These are phyloP conservation scores for Coemansia sp. DNA, from an alignment of 192 early-diverging fungal genomes.

Conservation along the genomic window DNA sequence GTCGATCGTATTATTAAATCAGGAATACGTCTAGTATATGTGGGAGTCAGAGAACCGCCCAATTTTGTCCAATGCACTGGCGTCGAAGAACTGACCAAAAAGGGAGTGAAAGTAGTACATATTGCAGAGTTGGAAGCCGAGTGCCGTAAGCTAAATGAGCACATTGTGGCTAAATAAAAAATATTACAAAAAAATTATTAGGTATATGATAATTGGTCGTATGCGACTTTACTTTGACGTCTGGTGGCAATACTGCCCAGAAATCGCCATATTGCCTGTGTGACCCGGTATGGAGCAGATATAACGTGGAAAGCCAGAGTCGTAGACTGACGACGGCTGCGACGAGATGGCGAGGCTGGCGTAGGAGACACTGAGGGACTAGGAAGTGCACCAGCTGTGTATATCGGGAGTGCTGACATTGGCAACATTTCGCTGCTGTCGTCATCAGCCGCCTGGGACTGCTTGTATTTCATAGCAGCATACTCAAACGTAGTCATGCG, in stretches of 20 bases:
- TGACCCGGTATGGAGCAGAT: not conserved
- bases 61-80: conserved; percentile 90
- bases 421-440: conserved; percentile 15
- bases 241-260: not conserved
- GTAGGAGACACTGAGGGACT: not conserved
- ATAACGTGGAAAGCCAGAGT: not conserved
- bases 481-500: conserved; percentile 45
- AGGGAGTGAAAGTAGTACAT: conserved; percentile 74
- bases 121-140: conserved; percentile 70
- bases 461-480: conserved; percentile 15
- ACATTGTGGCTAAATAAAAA: conserved; percentile 26
- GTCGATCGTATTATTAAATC: conserved; percentile 65
- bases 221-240: not conserved
- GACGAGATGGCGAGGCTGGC: not conserved
- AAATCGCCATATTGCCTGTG: not conserved
- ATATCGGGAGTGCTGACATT: conserved; percentile 1
- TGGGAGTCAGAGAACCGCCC: conserved; percentile 84
- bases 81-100: conserved; percentile 58
- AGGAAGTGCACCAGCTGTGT: not conserved
- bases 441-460: not conserved
- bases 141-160: conserved; percentile 71
- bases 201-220: not conserved
- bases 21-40: conserved; percentile 70
- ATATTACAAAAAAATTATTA: not conserved
- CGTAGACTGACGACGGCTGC: not conserved